Conservation (phyloP, 2,329 filamentous ascomycete species). For the Sporothrix pseudoabietina region DNA sequence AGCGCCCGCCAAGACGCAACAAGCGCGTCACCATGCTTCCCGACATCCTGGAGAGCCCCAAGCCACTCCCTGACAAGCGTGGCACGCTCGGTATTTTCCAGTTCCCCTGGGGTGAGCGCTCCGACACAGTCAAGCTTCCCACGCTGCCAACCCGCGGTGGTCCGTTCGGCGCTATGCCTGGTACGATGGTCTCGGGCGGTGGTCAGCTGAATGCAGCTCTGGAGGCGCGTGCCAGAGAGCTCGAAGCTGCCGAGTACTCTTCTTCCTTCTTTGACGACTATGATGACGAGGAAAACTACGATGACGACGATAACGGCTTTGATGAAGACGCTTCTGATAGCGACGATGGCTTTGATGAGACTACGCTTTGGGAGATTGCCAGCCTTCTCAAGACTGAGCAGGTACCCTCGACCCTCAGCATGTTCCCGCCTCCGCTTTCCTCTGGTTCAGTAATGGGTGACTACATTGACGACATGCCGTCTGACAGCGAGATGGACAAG, state of each 20-base stretch:
- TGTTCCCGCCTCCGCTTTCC: slow-evolving; percentile 45
- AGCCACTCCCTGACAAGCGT: slow-evolving; percentile 59
- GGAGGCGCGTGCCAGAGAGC: slow-evolving; percentile 43
- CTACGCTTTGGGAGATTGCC: slow-evolving; percentile 65
- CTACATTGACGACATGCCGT: slow-evolving; percentile 42
- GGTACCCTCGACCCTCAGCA: slow-evolving; percentile 55
- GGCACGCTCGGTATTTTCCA: slow-evolving; percentile 66
- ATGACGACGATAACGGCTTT: slow-evolving; percentile 42
- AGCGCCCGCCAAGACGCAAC: slow-evolving; percentile 57
- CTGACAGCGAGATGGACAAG: slow-evolving; percentile 38
- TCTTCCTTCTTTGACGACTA: slow-evolving; percentile 64
- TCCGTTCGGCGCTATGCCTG: slow-evolving; percentile 52
- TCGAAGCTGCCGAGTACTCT: slow-evolving; percentile 48
- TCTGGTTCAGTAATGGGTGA: slow-evolving; percentile 40
- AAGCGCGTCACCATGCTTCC: slow-evolving; percentile 62
- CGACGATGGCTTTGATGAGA: slow-evolving; percentile 62
- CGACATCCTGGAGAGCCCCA: slow-evolving; percentile 64
- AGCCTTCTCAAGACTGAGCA: slow-evolving; percentile 57
- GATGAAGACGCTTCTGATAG: slow-evolving; percentile 44
- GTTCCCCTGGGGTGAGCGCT: slow-evolving; percentile 67
- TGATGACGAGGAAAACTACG: slow-evolving; percentile 53
- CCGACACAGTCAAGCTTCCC: slow-evolving; percentile 54
- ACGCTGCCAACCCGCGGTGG: neutral
- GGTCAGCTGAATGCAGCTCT: slow-evolving; percentile 41
- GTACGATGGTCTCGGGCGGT: slow-evolving; percentile 53